Conservation (phyloP, 2,329 filamentous ascomycete species). For the Botrytis squamosa region DNA sequence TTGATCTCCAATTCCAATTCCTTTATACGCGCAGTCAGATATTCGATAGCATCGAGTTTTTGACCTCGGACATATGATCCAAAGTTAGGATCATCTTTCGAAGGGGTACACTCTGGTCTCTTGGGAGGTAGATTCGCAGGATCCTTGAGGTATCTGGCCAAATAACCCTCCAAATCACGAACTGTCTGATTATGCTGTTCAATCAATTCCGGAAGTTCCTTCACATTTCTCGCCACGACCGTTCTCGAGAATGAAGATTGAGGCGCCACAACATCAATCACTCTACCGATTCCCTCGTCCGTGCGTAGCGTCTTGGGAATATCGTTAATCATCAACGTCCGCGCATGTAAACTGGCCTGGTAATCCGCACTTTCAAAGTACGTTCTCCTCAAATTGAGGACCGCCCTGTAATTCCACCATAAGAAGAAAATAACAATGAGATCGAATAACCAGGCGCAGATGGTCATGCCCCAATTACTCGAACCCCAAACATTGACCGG, state of each 20-base stretch:
- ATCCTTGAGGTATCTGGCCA: constrained; percentile 89
- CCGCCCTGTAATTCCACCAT: constrained; percentile 84
- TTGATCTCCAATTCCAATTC: constrained; percentile 81
- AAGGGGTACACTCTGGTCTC: constrained; percentile 75
- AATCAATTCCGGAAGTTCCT: constrained; percentile 81
- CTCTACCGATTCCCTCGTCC: constrained; percentile 82
- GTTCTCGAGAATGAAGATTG: constrained; percentile 76
- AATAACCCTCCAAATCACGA: constrained; percentile 73
- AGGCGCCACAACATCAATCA: constrained; percentile 78
- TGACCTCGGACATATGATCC: constrained; percentile 62
- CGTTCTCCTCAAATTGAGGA: constrained; percentile 67
- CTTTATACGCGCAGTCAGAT: constrained; percentile 80
- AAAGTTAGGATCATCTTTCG: constrained; percentile 73
- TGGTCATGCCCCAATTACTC: constrained; percentile 58
- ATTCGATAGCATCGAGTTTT: constrained; percentile 92
- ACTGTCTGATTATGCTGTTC: constrained; percentile 80
- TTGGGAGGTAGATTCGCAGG: constrained; percentile 74
- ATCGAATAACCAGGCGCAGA: constrained; percentile 66
- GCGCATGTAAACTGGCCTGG: constrained; percentile 79
- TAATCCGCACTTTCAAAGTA: constrained; percentile 89
- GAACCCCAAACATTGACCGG: constrained; percentile 54
- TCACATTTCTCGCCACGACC: constrained; percentile 87
- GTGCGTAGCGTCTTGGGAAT: constrained; percentile 73
- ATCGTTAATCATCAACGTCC: constrained; percentile 74
- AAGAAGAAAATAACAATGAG: constrained; percentile 75